Evolutionary conservation across 148 eudicot species (phyloP), one percentile per base, ranked within the genome.

Genomic region (Cornus kousa): DNA sequence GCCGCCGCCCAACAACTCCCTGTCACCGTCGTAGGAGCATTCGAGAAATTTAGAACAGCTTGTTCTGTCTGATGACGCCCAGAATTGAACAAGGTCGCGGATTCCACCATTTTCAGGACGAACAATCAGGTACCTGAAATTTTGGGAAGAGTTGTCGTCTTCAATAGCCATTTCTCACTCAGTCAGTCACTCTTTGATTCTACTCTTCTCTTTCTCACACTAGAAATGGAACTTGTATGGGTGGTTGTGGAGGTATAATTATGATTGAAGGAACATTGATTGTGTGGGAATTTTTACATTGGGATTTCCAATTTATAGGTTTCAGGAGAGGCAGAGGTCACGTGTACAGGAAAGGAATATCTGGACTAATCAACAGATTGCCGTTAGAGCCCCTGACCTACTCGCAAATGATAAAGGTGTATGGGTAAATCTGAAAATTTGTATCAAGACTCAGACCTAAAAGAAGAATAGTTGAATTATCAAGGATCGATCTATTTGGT

Each of bases 41-140:
- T 85, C 80, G 7, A 93, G 83, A 76, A 91, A 91, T 70, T 87
- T 90, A 32, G 82, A 73, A 40, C 82, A 86, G 77, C 78, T 84
- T 13, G 68, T 74, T 62, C 2, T n/a, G 78, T 83, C 74, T 22
- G 77, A 74, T 1, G 70, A 76, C 19, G 75, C 75, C 78, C 83
- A 75, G 80, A 91, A 83, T 67, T 81, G 77, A 77, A 87, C 81
- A 12, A 93, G 83, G 78, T 93, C 91, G 31, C 64, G 12, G 53
- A 88, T 19, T 9, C 93, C 90, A 20, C 89, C 94, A 31, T 75
- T 83, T 39, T 87, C 85, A n/a, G 92, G 86, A 20, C 85, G 82
- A 33, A 93, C 82, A 78, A 91, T 90, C 81, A 91, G 74, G 78
- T 85, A 90, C 79, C 80, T 85, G 22, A 70, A 77, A 50, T 16